Conservation (phyloP, 306 rosid genomes). For the Glycine latifolia region DNA sequence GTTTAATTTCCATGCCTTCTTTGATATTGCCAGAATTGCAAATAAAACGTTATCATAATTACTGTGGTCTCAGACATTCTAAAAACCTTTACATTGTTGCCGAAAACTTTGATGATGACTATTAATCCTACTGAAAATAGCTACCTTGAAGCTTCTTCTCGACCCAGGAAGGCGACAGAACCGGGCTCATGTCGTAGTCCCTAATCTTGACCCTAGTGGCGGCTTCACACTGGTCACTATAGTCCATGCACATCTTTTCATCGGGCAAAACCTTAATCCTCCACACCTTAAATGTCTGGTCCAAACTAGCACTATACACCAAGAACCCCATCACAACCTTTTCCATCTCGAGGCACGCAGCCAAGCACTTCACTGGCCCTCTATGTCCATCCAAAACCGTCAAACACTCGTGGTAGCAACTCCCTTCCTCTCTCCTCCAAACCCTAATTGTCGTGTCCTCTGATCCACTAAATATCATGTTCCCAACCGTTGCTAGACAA, state of each 20-base stretch:
- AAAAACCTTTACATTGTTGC: too few relatives aligned
- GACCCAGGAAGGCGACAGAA: conserved; percentile 77
- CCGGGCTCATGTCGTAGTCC: conserved; percentile 61
- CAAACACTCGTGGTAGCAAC: conserved; percentile 75
- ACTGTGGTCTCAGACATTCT: too few relatives aligned
- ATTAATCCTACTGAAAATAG: conserved; percentile 29
- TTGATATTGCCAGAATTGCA: too few relatives aligned
- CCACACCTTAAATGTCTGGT: conserved; percentile 77
- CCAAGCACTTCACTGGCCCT: conserved; percentile 79
- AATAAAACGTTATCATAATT: too few relatives aligned
- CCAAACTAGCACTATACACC: conserved; percentile 76
- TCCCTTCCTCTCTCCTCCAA: conserved; percentile 74
- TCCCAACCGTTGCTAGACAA: conserved; percentile 70
- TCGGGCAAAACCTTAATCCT: conserved; percentile 68
- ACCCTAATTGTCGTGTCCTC: conserved; percentile 79
- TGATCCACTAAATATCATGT: conserved; percentile 74
- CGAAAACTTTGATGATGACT: too few relatives aligned
- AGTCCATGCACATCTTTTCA: conserved; percentile 49
- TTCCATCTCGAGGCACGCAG: conserved; percentile 71
- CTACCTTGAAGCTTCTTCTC: conserved; percentile 65
- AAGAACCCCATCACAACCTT: conserved; percentile 64
- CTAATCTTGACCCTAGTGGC: conserved; percentile 32
- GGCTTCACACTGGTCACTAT: conserved; percentile 31
- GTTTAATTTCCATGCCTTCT: too few relatives aligned
- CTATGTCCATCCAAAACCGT: conserved; percentile 79